Evolutionary conservation across 805 yeast genomes (phyloP).

Genomic region (Barnettozyma populi): DNA sequence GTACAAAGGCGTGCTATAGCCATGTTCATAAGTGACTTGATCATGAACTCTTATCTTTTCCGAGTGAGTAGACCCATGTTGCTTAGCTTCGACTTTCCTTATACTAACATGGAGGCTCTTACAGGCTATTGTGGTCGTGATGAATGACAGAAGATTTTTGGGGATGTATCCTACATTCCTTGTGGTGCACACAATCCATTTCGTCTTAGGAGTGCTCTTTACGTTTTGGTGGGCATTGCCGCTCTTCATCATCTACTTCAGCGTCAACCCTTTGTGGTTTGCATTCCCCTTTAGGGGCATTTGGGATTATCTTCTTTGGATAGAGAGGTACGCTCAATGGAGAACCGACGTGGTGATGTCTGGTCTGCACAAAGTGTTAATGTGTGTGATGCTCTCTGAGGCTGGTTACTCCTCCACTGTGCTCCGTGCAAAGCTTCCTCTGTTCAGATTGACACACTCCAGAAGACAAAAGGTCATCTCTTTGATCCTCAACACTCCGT

Average conservation of each 20-base stretch:
- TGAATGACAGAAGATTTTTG: conserved; percentile 4
- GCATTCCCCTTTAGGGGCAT: conserved; percentile 5
- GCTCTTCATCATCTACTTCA: conserved; percentile 1
- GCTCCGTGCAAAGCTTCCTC: conserved; percentile 4
- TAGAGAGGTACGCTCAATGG: conserved; percentile 6
- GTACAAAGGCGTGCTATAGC: background rate
- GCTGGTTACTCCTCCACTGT: conserved; percentile 7
- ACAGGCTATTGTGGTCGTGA: conserved; percentile 5
- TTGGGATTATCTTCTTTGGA: conserved; percentile 4
- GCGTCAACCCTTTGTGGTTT: conserved; percentile 6
- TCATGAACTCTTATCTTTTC: conserved; percentile 2
- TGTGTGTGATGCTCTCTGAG: conserved; percentile 6
- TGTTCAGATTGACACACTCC: conserved; percentile 5
- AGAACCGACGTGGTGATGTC: conserved; percentile 5
- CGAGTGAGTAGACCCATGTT: conserved; percentile 1
- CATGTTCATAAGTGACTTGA: background rate
- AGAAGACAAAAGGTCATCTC: conserved; percentile 3
- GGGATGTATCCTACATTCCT: conserved; percentile 4
- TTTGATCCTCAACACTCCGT: conserved; percentile 1
- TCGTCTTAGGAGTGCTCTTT: background rate
- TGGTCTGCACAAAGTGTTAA: background rate
- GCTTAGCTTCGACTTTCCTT: background rate
- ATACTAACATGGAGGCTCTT: background rate
- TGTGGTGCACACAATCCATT: conserved; percentile 5
- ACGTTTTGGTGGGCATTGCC: conserved; percentile 8